A percentile compares a stretch with the other conserved stretches of the same genome.
phyloP scores from a whole-genome alignment of 1,284 basidiomycete species.

The Cutaneotrichosporon sp. region DNA sequence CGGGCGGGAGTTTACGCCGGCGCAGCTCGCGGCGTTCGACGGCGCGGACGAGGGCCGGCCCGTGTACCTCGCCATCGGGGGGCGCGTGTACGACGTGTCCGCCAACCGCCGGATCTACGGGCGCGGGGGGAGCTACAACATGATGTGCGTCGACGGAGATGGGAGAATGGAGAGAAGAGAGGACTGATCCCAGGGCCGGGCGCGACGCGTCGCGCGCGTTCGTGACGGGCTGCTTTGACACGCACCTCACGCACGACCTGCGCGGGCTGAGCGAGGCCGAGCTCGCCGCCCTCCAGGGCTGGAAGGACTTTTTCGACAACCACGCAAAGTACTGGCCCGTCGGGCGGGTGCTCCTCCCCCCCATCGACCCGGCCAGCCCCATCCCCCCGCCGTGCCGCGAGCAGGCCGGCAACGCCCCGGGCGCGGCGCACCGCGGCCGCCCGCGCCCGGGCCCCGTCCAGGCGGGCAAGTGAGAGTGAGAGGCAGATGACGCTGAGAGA shows the following conservation, averaged over 20 bases:
- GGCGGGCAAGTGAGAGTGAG: slow-evolving; percentile 68
- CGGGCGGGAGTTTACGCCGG: slow-evolving; percentile 24
- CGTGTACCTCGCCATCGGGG: slow-evolving; percentile 86
- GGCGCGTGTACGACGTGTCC: slow-evolving; percentile 60
- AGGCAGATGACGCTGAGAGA: slow-evolving; percentile 60
- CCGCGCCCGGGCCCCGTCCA: slow-evolving; percentile 57
- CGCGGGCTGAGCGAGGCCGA: slow-evolving; percentile 75
- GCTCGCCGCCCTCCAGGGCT: slow-evolving; percentile 71
- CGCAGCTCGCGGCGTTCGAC: slow-evolving; percentile 69
- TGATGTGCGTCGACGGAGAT: slow-evolving; percentile 42
- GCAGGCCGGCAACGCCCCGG: slow-evolving; percentile 59
- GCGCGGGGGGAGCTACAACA: slow-evolving; percentile 52
- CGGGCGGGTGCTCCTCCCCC: slow-evolving; percentile 59
- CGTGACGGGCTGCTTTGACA: slow-evolving; percentile 86
- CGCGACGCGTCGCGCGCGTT: slow-evolving; percentile 85
- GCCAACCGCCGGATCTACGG: slow-evolving; percentile 54
- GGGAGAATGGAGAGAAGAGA: too few relatives aligned
- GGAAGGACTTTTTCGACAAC: slow-evolving; percentile 84
- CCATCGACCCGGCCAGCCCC: slow-evolving; percentile 76
- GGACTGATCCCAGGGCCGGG: slow-evolving; percentile 64
- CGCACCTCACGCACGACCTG: slow-evolving; percentile 83
- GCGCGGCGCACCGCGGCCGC: slow-evolving; percentile 56
- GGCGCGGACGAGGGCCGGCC: slow-evolving; percentile 69
- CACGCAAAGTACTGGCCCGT: slow-evolving; percentile 76
- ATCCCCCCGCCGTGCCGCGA: slow-evolving; percentile 77